phyloP scores from a whole-genome alignment of 2,329 filamentous ascomycete genomes.

The Talaromyces funiculosus region DNA sequence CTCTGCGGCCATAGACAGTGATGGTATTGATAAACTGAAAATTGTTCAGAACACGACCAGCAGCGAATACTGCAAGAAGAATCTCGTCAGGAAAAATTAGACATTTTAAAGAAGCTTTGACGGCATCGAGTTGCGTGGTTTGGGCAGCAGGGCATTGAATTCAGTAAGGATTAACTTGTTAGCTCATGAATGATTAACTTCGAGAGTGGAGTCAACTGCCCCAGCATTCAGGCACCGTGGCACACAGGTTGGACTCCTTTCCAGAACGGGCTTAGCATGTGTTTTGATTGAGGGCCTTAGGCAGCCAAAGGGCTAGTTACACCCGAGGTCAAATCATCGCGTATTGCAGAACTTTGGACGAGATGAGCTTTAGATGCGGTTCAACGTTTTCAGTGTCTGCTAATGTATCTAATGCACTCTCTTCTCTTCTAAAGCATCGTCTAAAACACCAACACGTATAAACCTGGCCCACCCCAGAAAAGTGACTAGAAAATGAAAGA shows the following conservation, averaged over 20 bases:
- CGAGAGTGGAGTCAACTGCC: background rate
- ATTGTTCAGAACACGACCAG: background rate
- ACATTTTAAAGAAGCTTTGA: conserved; percentile 1
- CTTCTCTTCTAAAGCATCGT: background rate
- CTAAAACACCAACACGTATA: background rate
- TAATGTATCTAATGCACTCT: background rate
- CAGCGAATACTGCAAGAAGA: background rate
- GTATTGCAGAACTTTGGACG: background rate
- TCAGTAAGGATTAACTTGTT: too few species aligned
- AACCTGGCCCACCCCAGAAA: background rate
- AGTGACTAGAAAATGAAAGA: background rate
- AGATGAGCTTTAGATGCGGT: background rate
- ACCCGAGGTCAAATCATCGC: background rate
- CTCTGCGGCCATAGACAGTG: conserved; percentile 22
- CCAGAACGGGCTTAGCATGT: background rate
- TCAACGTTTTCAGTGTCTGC: background rate
- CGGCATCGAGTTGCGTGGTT: background rate
- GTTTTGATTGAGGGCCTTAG: background rate
- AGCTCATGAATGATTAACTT: too few species aligned
- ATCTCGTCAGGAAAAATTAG: background rate
- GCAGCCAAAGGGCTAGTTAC: background rate
- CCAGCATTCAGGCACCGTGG: conserved; percentile 2
- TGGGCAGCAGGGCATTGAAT: conserved; percentile 1
- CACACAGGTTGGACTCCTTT: too few species aligned
- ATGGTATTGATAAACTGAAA: background rate